A percentile compares a stretch with the other conserved stretches of the same genome.
Evolutionary conservation across 2,329 filamentous ascomycete genomes (phyloP).

Genomic region (Juglanconis sp.): DNA sequence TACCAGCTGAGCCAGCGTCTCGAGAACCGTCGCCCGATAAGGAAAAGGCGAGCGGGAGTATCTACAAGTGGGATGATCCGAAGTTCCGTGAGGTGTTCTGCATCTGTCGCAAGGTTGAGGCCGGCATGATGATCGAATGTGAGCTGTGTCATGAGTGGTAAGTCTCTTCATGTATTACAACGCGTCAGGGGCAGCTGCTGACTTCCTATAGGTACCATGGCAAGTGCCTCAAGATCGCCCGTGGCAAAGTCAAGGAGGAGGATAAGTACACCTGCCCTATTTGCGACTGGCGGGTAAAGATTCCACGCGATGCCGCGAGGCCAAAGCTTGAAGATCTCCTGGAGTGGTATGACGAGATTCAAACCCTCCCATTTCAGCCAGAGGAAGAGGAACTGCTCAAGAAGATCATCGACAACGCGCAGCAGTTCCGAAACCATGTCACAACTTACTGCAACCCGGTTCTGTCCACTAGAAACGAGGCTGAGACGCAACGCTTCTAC

Average conservation of each 20-base stretch:
- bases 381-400: constrained; percentile 86
- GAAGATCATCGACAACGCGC: constrained; percentile 83
- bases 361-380: constrained; percentile 81
- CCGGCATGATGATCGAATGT: constrained; percentile 99
- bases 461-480: constrained; percentile 78
- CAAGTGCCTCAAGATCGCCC: constrained; percentile 95
- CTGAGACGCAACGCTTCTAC: constrained; percentile 89
- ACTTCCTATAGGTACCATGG: constrained; percentile 74
- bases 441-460: constrained; percentile 76
- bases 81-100: constrained; percentile 83
- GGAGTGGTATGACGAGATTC: constrained; percentile 79
- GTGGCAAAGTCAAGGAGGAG: constrained; percentile 96
- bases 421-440: constrained; percentile 80
- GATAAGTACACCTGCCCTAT: constrained; percentile 98
- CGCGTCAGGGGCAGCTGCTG: background rate
- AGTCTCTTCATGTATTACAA: constrained; percentile 31
- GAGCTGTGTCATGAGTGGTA: constrained; percentile 97
- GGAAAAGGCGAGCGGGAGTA: constrained; percentile 34
- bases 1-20: constrained; percentile 88
- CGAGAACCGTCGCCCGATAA: constrained; percentile 66
- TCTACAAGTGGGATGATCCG: constrained; percentile 58
- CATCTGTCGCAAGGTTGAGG: constrained; percentile 88
- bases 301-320: constrained; percentile 90
- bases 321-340: constrained; percentile 91
- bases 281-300: constrained; percentile 95